Evolutionary conservation across 805 yeast species (phyloP), one percentile per base, ranked within the genome.

Genomic region (Kazachstania bromeliacearum): DNA sequence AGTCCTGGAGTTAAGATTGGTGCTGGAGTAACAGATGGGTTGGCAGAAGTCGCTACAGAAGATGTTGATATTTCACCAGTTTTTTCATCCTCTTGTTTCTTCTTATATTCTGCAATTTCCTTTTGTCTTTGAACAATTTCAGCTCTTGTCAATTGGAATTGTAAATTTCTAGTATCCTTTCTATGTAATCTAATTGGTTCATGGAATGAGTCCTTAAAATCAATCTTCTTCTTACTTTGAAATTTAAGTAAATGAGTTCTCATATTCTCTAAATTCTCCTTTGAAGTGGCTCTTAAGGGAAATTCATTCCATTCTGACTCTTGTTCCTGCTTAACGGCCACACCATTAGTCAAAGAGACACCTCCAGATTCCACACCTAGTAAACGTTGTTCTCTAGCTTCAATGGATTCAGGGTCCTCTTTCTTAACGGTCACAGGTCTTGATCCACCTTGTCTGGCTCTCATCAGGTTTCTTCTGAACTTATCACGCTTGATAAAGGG

Each of bases 161-260:
- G 96, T 53, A 89, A 66, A 55, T 85, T 84, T 51, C 85, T 75
- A 1, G 98, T 96, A 59, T 89, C 97, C 54, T 89, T 88, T 47
- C 97, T 71, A 57, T 88, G 96, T 53, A 89, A 64, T 48, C 96
- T 67, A 14, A 88, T 79, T 0, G 98, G 98, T 40, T 73, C 72
- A 38, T 76, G 78, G 57, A 89, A 92, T 42, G 77, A 77, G 24
- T 65, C 62, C 27, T 66, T 61, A 8, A 92, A 89, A 44, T 85
- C 85, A 24, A 92, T 79, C 31, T 72, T 69, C 47, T 74, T 71
- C 40, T 76, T 75, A 23, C 82, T 69, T 51, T 81, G 94, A 52
- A 89, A 85, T 58, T 80, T 80, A 61, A 88, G 59, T 17, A 89
- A 71, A 56, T 89, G 96, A 43, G 77, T 80, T 41, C 94, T 70